phyloP scores from a whole-genome alignment of 2,329 filamentous ascomycete genomes.

The Cordyceps cicadae region DNA sequence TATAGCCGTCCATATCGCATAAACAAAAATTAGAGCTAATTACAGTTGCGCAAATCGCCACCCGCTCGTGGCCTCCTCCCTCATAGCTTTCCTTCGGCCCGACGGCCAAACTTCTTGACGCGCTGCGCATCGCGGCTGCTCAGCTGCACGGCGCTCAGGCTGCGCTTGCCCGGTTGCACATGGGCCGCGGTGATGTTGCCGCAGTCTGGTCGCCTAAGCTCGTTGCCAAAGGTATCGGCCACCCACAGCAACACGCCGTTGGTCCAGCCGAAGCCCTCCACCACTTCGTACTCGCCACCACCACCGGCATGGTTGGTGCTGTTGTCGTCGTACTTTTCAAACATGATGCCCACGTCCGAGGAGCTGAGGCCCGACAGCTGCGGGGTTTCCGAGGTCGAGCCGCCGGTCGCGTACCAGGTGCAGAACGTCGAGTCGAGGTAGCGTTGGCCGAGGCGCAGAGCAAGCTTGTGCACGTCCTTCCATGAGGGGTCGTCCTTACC shows the following conservation, averaged over 20 bases:
- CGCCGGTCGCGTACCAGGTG: constrained; percentile 61
- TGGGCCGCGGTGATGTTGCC: constrained; percentile 39
- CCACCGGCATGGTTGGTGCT: constrained; percentile 52
- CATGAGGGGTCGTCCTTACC: constrained; percentile 46
- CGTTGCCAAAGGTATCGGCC: constrained; percentile 51
- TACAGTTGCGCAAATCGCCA: background rate
- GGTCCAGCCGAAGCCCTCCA: constrained; percentile 63
- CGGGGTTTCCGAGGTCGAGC: constrained; percentile 44
- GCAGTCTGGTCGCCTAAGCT: constrained; percentile 48
- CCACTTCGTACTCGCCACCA: constrained; percentile 61
- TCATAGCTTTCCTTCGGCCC: constrained; percentile 1
- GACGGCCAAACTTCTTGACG: constrained; percentile 38
- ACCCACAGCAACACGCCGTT: constrained; percentile 62
- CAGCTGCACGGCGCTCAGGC: constrained; percentile 37
- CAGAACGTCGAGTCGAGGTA: constrained; percentile 62
- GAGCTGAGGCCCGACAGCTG: constrained; percentile 38
- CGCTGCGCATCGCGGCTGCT: constrained; percentile 36
- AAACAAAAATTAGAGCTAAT: background rate
- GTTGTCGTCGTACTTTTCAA: constrained; percentile 60
- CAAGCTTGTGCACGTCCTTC: constrained; percentile 43
- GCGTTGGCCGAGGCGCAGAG: constrained; percentile 52
- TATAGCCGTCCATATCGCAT: background rate
- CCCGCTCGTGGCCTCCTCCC: too few relatives aligned
- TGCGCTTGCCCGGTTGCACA: constrained; percentile 24
- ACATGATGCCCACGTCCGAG: constrained; percentile 50